Evolutionary conservation across 2,329 filamentous ascomycete species (phyloP), one percentile per base, ranked within the genome.

Genomic region (Albifimbria verrucaria): DNA sequence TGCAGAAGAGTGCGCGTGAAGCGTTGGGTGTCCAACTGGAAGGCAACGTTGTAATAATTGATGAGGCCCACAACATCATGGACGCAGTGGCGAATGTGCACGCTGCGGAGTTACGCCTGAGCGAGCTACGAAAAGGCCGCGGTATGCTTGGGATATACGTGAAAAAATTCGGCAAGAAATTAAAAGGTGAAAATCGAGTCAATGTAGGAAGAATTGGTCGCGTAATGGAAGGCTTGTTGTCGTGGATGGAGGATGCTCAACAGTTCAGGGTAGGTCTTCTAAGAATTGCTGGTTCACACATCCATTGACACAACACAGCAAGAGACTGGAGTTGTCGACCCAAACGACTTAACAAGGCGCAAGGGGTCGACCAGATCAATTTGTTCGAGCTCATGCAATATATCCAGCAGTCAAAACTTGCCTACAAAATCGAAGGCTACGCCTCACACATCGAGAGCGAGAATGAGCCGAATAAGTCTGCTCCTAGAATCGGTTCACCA

Each of bases 11-110:
- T 4, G 92, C 94, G 0, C 80, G 94, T 48, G 92, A 97, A 55
- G 92, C 94, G 0, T 78, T 99, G 0, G 88, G 89, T 0, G 85
- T 99, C 43, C 93, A 88, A 22, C 72, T 99, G 9, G 92, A 95
- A 62, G 85, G 86, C 5, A 94, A 96, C 64, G 79, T 99, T 0
- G 86, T 99, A n/a, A 89, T 99, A 23, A 90, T 99, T 47, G 94
- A 99, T 61, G 94, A 99, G 74, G 94, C 94, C 0, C 94, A 99
- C 68, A 99, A 99, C 65, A 82, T 99, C 50, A 96, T 97, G 88
- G 92, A 97, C 68, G 92, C 93, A 0, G 90, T 99, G 45, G 83
- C 90, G 17, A 88, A 86, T 45, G 94, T 96, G 28, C 86, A 97
- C 67, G 92, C 92, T 0, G 84, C 90, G 0, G 84, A 89, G 32